phyloP scores from a whole-genome alignment of 371 early-diverging fungal species.

The Mucor racemosus region DNA sequence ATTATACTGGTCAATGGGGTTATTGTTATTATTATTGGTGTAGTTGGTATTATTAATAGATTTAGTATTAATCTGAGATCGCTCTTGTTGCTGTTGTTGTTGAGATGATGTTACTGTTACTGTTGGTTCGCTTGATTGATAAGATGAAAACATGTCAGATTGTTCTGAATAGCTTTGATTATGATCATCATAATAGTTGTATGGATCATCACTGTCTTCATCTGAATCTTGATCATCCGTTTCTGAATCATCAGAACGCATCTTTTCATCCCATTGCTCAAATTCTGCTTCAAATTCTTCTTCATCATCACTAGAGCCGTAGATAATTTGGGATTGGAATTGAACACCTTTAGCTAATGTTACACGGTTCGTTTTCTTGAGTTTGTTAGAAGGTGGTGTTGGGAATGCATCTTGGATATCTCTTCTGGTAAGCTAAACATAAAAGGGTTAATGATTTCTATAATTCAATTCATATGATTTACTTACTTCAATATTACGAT shows the following conservation, averaged over 20 bases:
- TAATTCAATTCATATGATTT: background rate
- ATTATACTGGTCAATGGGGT: background rate
- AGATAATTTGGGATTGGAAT: slow-evolving; percentile 55
- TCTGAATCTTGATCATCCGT: slow-evolving; percentile 22
- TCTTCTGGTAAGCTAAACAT: slow-evolving; percentile 41
- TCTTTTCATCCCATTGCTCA: slow-evolving; percentile 52
- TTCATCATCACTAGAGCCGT: slow-evolving; percentile 58
- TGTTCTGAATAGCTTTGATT: slow-evolving; percentile 11
- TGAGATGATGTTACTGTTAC: background rate
- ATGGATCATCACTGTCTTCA: slow-evolving; percentile 34
- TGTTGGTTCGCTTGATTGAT: background rate
- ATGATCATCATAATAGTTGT: slow-evolving; percentile 30
- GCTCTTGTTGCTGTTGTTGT: background rate
- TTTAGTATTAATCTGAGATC: background rate
- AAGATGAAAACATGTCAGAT: slow-evolving; percentile 13
- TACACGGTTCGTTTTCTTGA: slow-evolving; percentile 39
- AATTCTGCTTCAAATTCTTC: slow-evolving; percentile 56
- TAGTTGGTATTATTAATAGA: slow-evolving; percentile 11
- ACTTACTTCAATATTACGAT: slow-evolving; percentile 72
- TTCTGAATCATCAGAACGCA: slow-evolving; percentile 32
- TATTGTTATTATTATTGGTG: background rate
- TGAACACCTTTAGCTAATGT: slow-evolving; percentile 52
- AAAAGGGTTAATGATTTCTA: background rate
- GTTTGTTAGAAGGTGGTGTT: slow-evolving; percentile 46
- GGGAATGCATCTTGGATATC: slow-evolving; percentile 55